phyloP scores from a whole-genome alignment of 2,329 filamentous ascomycete genomes.

The Cladosporium sp. region DNA sequence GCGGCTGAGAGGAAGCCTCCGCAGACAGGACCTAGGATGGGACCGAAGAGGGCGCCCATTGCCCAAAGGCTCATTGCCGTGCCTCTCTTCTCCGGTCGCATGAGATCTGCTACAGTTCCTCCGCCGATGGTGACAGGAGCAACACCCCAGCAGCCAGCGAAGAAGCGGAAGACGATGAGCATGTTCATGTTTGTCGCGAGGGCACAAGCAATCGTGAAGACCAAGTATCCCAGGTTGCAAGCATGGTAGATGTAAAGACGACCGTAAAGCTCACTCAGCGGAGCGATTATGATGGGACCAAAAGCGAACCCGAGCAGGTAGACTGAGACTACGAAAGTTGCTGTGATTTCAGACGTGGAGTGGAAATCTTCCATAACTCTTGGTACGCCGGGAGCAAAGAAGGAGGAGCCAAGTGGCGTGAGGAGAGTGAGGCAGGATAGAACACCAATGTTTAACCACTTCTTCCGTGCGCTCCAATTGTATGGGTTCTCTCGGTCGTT shows the following conservation, averaged over 20 bases:
- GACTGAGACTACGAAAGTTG: conserved; percentile 45
- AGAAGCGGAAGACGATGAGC: conserved; percentile 40
- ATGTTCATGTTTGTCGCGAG: conserved; percentile 34
- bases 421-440: conserved; percentile 43
- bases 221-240: conserved; percentile 13
- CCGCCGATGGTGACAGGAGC: conserved; percentile 47
- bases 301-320: conserved; percentile 47
- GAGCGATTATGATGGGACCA: conserved; percentile 47
- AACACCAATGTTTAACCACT: conserved; percentile 42
- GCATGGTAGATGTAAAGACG: conserved; percentile 9
- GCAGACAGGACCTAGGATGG: conserved; percentile 21
- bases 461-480: conserved; percentile 28
- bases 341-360: conserved; percentile 45
- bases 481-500: conserved; percentile 24
- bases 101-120: conserved; percentile 25
- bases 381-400: conserved; percentile 42
- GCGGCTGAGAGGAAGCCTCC: conserved; percentile 25
- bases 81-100: conserved; percentile 24
- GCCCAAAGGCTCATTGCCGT: conserved; percentile 24
- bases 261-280: conserved; percentile 42
- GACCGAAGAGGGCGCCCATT: conserved; percentile 25
- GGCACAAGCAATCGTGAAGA: conserved; percentile 38
- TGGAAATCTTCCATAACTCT: conserved; percentile 40
- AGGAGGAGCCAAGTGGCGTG: conserved; percentile 45
- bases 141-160: conserved; percentile 47